phyloP scores from a whole-genome alignment of 129 eudicot genomes.

The Logfia minima region DNA sequence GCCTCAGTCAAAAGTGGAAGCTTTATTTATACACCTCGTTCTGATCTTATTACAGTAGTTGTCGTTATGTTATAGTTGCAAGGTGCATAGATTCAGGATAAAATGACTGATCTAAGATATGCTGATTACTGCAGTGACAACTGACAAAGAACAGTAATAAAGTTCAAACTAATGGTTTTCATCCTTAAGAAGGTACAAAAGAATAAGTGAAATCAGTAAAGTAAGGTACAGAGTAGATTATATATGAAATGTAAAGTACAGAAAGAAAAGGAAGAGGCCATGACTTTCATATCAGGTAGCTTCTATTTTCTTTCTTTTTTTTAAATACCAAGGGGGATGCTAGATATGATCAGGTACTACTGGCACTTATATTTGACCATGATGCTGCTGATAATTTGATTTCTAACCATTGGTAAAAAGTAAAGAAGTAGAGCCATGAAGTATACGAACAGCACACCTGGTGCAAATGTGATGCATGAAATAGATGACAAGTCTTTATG shows the following conservation, averaged over 20 bases:
- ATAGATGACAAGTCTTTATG: conserved; percentile 77
- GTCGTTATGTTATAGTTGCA: not conserved
- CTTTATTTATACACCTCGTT: not conserved
- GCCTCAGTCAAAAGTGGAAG: not conserved
- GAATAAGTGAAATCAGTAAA: not conserved
- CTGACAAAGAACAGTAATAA: not conserved
- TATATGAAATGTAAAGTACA: not conserved
- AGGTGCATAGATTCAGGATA: not conserved
- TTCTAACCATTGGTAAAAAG: not conserved
- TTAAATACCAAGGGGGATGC: not conserved
- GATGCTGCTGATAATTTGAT: not conserved
- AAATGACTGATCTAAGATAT: not conserved
- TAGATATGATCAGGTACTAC: not conserved
- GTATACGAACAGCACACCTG: conserved; percentile 50
- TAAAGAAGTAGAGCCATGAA: not conserved
- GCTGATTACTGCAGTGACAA: not conserved
- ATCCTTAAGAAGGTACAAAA: conserved; percentile 1
- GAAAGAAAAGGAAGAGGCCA: not conserved
- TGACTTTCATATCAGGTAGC: not conserved
- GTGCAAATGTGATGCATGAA: conserved; percentile 94
- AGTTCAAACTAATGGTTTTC: not conserved
- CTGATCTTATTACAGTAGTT: not conserved
- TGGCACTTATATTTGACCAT: not conserved
- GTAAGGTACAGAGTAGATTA: not conserved
- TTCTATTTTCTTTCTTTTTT: not conserved